These are phyloP conservation scores for Stagonosporopsis chrysanthemi DNA, from an alignment of 2,329 filamentous ascomycete species.

Conservation along the genomic window DNA sequence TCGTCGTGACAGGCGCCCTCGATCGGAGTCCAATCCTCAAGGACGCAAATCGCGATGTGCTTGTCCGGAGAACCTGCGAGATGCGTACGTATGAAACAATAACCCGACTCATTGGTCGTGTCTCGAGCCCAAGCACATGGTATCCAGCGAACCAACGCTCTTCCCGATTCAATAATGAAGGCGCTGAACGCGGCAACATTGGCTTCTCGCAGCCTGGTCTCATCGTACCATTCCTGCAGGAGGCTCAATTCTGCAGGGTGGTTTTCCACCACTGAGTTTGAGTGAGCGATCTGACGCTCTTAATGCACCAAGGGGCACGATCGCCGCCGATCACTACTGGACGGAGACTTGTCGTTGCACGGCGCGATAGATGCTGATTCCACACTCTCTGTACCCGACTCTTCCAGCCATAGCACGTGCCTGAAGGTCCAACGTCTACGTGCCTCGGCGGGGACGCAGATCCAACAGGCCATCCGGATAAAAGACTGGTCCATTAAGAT, in stretches of 20 bases:
- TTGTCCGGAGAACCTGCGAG: constrained; percentile 17
- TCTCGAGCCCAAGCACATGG: constrained; percentile 19
- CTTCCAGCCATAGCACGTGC: constrained; percentile 27
- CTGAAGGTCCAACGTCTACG: constrained; percentile 19
- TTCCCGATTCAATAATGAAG: constrained; percentile 16
- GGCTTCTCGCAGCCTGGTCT: constrained; percentile 12
- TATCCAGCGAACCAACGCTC: constrained; percentile 19
- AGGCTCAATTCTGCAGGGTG: constrained; percentile 35
- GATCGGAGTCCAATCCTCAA: constrained; percentile 15
- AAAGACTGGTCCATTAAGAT: constrained; percentile 1
- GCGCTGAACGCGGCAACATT: constrained; percentile 39
- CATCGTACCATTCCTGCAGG: constrained; percentile 41
- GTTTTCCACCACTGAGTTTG: constrained; percentile 41
- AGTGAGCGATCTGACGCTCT: constrained; percentile 25
- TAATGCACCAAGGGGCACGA: constrained; percentile 30
- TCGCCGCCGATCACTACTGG: constrained; percentile 37
- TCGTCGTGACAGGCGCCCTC: constrained; percentile 10
- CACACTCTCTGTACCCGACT: constrained; percentile 31
- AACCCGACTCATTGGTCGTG: constrained; percentile 15
- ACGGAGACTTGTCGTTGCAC: constrained; percentile 33
- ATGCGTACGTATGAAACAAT: constrained; percentile 20
- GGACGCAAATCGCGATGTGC: constrained; percentile 12
- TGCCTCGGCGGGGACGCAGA: constrained; percentile 22
- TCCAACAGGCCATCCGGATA: constrained; percentile 3
- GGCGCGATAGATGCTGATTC: constrained; percentile 27